These are phyloP conservation scores for Cystobasidium pallidum DNA, from an alignment of 1,284 basidiomycete genomes.

Conservation along the genomic window DNA sequence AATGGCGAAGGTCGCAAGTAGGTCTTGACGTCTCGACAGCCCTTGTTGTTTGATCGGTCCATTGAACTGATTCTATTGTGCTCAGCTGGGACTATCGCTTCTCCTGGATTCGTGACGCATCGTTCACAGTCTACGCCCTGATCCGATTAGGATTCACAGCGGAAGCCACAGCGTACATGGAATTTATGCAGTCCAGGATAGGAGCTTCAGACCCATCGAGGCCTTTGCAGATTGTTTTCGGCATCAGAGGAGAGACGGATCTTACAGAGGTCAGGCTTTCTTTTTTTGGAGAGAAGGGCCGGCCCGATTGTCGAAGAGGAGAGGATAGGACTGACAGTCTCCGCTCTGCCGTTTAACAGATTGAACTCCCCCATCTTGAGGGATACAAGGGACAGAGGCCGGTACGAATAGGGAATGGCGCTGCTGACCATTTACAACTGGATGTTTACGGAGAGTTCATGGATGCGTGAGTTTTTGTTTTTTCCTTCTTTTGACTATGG, in stretches of 20 bases:
- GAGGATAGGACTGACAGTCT: background rate
- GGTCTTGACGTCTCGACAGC: constrained; percentile 58
- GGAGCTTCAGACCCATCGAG: constrained; percentile 65
- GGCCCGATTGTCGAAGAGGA: background rate
- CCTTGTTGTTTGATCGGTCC: background rate
- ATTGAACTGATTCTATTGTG: constrained; percentile 21
- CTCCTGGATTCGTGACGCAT: constrained; percentile 76
- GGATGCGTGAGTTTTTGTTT: constrained; percentile 63
- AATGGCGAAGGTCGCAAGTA: constrained; percentile 78
- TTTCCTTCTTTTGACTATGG: background rate
- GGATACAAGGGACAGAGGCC: constrained; percentile 65
- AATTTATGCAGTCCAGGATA: constrained; percentile 54
- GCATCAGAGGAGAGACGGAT: constrained; percentile 78
- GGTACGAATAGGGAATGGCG: constrained; percentile 53
- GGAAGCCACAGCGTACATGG: constrained; percentile 85
- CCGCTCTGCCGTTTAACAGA: constrained; percentile 21
- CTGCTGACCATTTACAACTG: constrained; percentile 60
- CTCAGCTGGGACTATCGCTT: constrained; percentile 44
- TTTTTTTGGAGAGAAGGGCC: too few species aligned
- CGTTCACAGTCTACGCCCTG: constrained; percentile 87
- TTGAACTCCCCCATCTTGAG: constrained; percentile 50
- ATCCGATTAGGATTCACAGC: constrained; percentile 86
- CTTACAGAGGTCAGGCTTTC: constrained; percentile 69
- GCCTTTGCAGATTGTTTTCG: constrained; percentile 85
- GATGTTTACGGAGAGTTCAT: constrained; percentile 90